phyloP scores from a whole-genome alignment of 164 flowering plant genomes.

The Nymphaea thermarum region DNA sequence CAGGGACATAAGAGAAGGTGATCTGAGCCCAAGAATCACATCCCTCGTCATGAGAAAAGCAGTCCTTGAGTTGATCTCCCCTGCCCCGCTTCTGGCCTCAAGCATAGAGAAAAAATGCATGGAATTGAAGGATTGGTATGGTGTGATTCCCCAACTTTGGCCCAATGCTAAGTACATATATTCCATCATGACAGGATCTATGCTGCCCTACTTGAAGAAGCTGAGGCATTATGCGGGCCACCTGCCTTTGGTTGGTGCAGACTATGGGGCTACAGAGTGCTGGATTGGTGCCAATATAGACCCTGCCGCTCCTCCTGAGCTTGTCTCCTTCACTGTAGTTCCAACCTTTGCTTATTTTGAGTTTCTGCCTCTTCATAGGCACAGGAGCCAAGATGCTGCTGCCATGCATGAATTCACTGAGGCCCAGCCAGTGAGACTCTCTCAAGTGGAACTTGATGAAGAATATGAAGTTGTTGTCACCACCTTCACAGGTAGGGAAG shows the following conservation, averaged over 20 bases:
- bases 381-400: constrained; percentile 11
- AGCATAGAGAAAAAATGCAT: constrained; percentile 30
- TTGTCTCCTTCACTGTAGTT: constrained; percentile 59
- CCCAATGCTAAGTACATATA: constrained; percentile 74
- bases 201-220: constrained; percentile 60
- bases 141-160: constrained; percentile 57
- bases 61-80: constrained; percentile 27
- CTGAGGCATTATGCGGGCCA: constrained; percentile 66
- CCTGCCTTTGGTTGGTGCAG: constrained; percentile 72
- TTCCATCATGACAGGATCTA: constrained; percentile 86
- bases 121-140: constrained; percentile 38
- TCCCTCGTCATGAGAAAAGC: constrained; percentile 31
- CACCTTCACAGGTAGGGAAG: constrained; percentile 59
- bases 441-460: constrained; percentile 57
- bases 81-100: constrained; percentile 39
- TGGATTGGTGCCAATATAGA: constrained; percentile 89
- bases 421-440: constrained; percentile 61
- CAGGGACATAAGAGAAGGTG: constrained; percentile 48
- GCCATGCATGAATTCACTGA: constrained; percentile 45
- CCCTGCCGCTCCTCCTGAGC: constrained; percentile 55
- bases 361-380: constrained; percentile 68
- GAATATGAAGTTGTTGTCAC: constrained; percentile 84
- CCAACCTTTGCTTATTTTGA: constrained; percentile 86
- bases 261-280: constrained; percentile 87
- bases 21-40: constrained; percentile 40